Percentiles rank a stretch among this genome's conserved stretches.
Conservation (phyloP, 2,329 filamentous ascomycete genomes). For the Hymenotorrendiella dingleyae region DNA sequence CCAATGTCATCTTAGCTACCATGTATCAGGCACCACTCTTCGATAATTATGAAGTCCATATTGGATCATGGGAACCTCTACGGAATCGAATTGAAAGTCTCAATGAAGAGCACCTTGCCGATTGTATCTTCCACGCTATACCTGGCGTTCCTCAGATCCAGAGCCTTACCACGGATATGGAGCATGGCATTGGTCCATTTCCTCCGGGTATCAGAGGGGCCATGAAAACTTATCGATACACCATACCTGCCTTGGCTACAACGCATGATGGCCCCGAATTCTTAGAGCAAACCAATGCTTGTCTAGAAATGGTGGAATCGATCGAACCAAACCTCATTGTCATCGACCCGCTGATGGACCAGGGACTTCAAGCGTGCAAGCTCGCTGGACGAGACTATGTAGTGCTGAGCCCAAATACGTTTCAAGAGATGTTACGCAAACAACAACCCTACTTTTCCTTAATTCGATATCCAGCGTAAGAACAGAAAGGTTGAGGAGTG, state of each 20-base stretch:
- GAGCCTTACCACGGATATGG: constrained; percentile 23
- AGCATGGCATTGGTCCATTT: constrained; percentile 18
- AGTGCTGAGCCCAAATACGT: constrained; percentile 39
- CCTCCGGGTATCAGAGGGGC: constrained; percentile 33
- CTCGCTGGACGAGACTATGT: constrained; percentile 31
- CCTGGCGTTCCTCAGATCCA: constrained; percentile 30
- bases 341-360: constrained; percentile 39
- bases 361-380: constrained; percentile 38
- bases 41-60: constrained; percentile 36
- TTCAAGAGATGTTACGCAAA: constrained; percentile 36
- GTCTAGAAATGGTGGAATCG: constrained; percentile 33
- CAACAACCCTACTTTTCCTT: constrained; percentile 34
- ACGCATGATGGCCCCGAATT: constrained; percentile 37
- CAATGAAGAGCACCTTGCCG: constrained; percentile 14
- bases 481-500: constrained; percentile 10
- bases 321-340: constrained; percentile 37
- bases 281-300: constrained; percentile 34
- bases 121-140: constrained; percentile 34
- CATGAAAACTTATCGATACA: constrained; percentile 23
- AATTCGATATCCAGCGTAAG: constrained; percentile 36
- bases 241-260: constrained; percentile 25
- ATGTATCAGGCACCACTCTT: constrained; percentile 35
- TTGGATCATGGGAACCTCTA: constrained; percentile 38
- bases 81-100: constrained; percentile 27
- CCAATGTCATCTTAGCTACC: constrained; percentile 41